phyloP scores from a whole-genome alignment of 345 rosid species.

The Citrus glauca region DNA sequence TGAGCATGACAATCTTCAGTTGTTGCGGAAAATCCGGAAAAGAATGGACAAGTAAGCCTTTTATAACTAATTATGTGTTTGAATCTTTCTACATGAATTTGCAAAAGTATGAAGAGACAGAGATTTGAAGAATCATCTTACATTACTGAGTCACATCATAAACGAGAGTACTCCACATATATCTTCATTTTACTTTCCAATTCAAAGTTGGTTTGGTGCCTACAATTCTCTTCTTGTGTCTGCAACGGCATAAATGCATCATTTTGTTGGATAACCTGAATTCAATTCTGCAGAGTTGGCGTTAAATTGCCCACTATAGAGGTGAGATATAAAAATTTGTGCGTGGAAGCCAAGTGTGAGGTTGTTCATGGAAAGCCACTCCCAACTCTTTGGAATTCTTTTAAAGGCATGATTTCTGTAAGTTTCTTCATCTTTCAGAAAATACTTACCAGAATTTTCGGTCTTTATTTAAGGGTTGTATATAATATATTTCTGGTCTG shows the following conservation, averaged over 20 bases:
- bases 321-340: slow-evolving; percentile 50
- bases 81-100: neutral
- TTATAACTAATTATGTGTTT: neutral
- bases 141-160: too few relatives aligned
- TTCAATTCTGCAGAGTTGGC: slow-evolving; percentile 41
- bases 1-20: slow-evolving; percentile 58
- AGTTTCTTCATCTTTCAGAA: slow-evolving; percentile 19
- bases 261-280: neutral
- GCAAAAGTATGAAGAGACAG: neutral
- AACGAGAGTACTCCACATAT: neutral
- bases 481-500: too few relatives aligned
- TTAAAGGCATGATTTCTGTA: slow-evolving; percentile 39
- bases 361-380: slow-evolving; percentile 70
- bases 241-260: neutral
- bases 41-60: slow-evolving; percentile 50
- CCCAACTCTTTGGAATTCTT: slow-evolving; percentile 73
- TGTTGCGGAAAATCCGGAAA: slow-evolving; percentile 42
- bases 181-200: neutral
- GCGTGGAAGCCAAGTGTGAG: slow-evolving; percentile 63
- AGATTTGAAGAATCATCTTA: too few relatives aligned
- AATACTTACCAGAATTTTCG: too few relatives aligned
- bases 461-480: neutral
- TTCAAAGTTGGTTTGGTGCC: neutral
- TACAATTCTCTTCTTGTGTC: neutral
- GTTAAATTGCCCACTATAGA: slow-evolving; percentile 62